Evolutionary conservation across 129 eudicot genomes (phyloP), one percentile per base, ranked within the genome.

Genomic region (Escallonia herrerae): DNA sequence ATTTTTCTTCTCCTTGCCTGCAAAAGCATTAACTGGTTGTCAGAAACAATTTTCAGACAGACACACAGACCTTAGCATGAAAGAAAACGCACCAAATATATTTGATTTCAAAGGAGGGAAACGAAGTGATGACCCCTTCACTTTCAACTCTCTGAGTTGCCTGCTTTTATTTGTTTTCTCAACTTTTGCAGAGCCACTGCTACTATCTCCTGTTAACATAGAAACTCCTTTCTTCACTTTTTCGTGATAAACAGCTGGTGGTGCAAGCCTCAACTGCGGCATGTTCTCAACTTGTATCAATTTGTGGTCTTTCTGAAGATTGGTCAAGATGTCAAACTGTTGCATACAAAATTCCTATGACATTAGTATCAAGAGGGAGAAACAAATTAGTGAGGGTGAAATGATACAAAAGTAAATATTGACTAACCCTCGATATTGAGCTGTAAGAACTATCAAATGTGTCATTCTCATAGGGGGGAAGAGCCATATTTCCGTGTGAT

Each of bases 241-340:
- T 71, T 93, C 99, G 74, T 93, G 96, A 82, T 93, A 93, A 46
- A 88, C 87, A 39, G 96, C 87, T 6, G 99, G 99, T 11, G 99
- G 99, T 41, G 96, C 99, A 77, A 93, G 96, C 80, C 90, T 81
- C 85, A 93, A 62, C 42, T 75, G 93, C 22, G 91, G 87, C 77
- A 75, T 58, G 77, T 62, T 85, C 60, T 93, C 96, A 43, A 81
- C 80, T 47, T 83, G 90, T 10, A 77, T 63, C 76, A 72, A 58
- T 68, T 76, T 79, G 58, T 79, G 70, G 67, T 81, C 83, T 68
- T 81, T 83, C 77, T 86, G 80, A 66, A 93, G 91, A 66, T 72
- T 93, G 41, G 62, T 70, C 80, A 93, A 74, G 68, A 93, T 82
- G 52, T 89, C 96, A 82, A 86, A 93, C 96, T 93, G 98, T 77